phyloP scores from a whole-genome alignment of 2,329 filamentous ascomycete genomes.

The Westerdykella sp. region DNA sequence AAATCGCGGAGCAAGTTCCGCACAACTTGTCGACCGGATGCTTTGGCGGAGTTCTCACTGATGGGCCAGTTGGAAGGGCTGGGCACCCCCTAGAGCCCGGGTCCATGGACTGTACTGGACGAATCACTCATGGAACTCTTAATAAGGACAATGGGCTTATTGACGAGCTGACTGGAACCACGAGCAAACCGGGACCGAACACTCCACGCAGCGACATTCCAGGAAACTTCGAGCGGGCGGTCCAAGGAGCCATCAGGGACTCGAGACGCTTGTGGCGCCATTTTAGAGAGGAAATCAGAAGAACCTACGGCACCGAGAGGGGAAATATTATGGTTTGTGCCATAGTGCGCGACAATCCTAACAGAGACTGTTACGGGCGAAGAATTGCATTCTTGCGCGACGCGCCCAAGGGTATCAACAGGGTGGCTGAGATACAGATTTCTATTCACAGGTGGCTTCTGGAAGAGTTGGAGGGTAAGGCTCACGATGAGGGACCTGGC shows the following conservation, averaged over 20 bases:
- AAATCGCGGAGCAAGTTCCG: conserved; percentile 18
- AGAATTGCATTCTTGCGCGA: conserved; percentile 16
- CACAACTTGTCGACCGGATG: conserved; percentile 18
- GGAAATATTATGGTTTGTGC: conserved; percentile 22
- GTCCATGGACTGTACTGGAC: conserved; percentile 18
- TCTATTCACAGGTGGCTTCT: conserved; percentile 15
- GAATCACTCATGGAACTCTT: conserved; percentile 20
- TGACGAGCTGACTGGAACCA: conserved; percentile 12
- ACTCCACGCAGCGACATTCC: conserved; percentile 18
- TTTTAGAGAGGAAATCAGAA: conserved; percentile 19
- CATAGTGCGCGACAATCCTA: conserved; percentile 17
- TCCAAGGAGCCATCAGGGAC: conserved; percentile 15
- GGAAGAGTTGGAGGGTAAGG: conserved; percentile 13
- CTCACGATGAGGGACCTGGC: conserved; percentile 15
- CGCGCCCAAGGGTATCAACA: conserved; percentile 7
- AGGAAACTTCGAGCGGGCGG: conserved; percentile 18
- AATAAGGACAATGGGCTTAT: conserved; percentile 23
- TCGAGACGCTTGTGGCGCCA: conserved; percentile 18
- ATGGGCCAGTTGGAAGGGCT: conserved; percentile 17
- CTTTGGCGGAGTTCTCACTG: conserved; percentile 19
- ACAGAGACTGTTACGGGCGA: conserved; percentile 17
- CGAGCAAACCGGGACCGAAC: conserved; percentile 15
- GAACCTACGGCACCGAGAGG: conserved; percentile 16
- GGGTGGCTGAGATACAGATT: conserved; percentile 19
- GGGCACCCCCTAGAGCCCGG: conserved; percentile 21